Conservation (phyloP, 2,329 filamentous ascomycete genomes). For the Aspergillus latus region DNA sequence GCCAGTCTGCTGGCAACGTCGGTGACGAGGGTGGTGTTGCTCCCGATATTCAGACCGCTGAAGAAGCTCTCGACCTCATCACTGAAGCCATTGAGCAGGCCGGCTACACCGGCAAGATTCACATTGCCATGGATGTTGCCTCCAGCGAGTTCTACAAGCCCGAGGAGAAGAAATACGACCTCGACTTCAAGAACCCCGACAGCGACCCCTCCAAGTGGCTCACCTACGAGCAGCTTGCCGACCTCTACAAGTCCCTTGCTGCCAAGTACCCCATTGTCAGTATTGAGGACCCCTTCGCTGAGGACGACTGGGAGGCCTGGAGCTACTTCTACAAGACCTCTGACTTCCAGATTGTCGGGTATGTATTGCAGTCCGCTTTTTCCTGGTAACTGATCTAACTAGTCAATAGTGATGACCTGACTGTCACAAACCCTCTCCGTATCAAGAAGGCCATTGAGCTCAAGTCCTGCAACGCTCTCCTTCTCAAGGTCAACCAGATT, state of each 20-base stretch:
- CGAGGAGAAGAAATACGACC: constrained; percentile 98
- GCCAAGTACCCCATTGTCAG: constrained; percentile 98
- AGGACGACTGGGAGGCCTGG: constrained; percentile 99
- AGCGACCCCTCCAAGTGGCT: constrained; percentile 96
- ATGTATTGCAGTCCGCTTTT: too few species aligned
- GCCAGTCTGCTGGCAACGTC: constrained; percentile 97
- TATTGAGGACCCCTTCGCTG: constrained; percentile 98
- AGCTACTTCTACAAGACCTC: constrained; percentile 99
- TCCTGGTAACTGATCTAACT: too few species aligned
- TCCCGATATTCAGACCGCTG: constrained; percentile 94
- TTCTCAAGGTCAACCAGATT: constrained; percentile 99
- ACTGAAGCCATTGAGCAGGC: constrained; percentile 89
- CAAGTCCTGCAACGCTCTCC: constrained; percentile 96
- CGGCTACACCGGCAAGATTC: constrained; percentile 92
- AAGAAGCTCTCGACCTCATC: constrained; percentile 97
- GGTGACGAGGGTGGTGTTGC: constrained; percentile 99
- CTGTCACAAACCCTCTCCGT: constrained; percentile 96
- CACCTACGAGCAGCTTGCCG: constrained; percentile 95
- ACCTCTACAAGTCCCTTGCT: constrained; percentile 80
- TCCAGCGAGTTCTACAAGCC: constrained; percentile 99
- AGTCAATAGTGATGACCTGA: constrained; percentile 73
- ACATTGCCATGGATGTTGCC: constrained; percentile 99
- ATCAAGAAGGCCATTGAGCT: constrained; percentile 99
- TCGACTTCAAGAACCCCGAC: constrained; percentile 99
- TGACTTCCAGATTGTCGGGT: constrained; percentile 90